Base-by-base conservation (phyloP, 2,329 filamentous ascomycete species). In the Fusarium chaquense region DNA sequence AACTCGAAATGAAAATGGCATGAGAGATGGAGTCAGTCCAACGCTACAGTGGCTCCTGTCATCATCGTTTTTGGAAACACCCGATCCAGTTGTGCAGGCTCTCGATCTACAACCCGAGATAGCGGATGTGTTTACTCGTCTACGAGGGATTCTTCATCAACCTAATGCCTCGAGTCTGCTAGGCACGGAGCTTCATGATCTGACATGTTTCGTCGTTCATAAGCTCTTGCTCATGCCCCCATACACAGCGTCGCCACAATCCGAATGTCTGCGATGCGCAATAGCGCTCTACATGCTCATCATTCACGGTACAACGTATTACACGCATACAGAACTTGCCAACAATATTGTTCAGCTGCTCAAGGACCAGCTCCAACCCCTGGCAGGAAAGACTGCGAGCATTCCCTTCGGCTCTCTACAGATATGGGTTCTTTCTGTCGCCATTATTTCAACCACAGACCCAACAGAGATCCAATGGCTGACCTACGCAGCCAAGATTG, bases 221-320 rank as follows among this genome's bases (percentile, higher is more conserved):
- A 80, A 81, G 24, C 78, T 89, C 1, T 62, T 88, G 1, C 72
- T 78, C 4, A 43, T 66, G 4, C 55, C 67, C 2, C 49, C 65
- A 6, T 28, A 61, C 41, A 70, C 9, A 3, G 60, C 32, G 5
- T 45, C 47, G 2, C 50, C 57, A 8, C 50, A 61, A 11, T 72
- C 81, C 0, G 82, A 86, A 69, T 83, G 78, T 56, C 55, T 87
- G n/a, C 84, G 85, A 11, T 83, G 81, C 55, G 80, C 80, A 5
- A 76, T 82, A 2, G 73, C 82, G 0, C 78, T 87, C 0, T 87
- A 86, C 76, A 84, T 88, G 82, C 80, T 88, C 20, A 80, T 81
- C 41, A 77, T 85, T 1, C 86, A 88, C 13, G 86, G 86, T 0
- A 82, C 85, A 30, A 86, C 85, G 11, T 88, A 88, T 68, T 88